These are phyloP conservation scores for Microdochium paspali DNA, from an alignment of 2,329 filamentous ascomycete species.

Conservation along the genomic window DNA sequence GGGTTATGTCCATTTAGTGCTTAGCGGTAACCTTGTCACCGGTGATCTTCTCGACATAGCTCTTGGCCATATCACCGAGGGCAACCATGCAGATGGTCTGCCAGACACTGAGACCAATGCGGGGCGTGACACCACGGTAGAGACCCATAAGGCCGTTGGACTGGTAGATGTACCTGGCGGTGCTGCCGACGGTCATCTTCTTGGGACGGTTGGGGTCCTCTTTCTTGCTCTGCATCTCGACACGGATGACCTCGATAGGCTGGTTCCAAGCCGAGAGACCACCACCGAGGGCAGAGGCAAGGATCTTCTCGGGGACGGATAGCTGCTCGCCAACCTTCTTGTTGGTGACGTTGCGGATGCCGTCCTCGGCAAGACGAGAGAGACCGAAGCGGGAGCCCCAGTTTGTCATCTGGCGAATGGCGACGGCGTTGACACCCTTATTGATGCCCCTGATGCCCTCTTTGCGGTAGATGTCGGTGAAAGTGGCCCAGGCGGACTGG, in stretches of 20 bases:
- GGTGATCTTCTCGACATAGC: constrained; percentile 57
- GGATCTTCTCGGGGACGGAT: constrained; percentile 73
- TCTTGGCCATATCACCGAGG: constrained; percentile 84
- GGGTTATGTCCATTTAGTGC: constrained; percentile 48
- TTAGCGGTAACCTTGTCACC: constrained; percentile 56
- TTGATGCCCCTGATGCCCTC: constrained; percentile 96
- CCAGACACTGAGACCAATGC: constrained; percentile 94
- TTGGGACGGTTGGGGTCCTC: constrained; percentile 95
- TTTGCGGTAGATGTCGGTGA: constrained; percentile 92
- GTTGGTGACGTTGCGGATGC: constrained; percentile 68
- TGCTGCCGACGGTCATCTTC: constrained; percentile 95
- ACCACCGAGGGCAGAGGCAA: constrained; percentile 80
- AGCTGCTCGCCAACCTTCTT: constrained; percentile 79
- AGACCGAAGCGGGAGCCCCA: constrained; percentile 97
- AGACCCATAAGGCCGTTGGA: constrained; percentile 84
- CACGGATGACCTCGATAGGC: constrained; percentile 98
- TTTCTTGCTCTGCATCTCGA: constrained; percentile 99
- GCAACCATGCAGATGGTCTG: constrained; percentile 99
- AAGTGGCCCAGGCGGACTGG: constrained; percentile 85
- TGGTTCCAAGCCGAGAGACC: constrained; percentile 98
- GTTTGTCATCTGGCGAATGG: constrained; percentile 98
- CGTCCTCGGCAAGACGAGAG: constrained; percentile 80
- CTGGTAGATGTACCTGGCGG: constrained; percentile 77
- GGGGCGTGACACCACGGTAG: constrained; percentile 89
- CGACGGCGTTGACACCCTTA: constrained; percentile 96